Evolutionary conservation across 768 basidiomycete species (phyloP), one percentile per base, ranked within the genome.

Genomic region (Boletus rufocinnamomeus): DNA sequence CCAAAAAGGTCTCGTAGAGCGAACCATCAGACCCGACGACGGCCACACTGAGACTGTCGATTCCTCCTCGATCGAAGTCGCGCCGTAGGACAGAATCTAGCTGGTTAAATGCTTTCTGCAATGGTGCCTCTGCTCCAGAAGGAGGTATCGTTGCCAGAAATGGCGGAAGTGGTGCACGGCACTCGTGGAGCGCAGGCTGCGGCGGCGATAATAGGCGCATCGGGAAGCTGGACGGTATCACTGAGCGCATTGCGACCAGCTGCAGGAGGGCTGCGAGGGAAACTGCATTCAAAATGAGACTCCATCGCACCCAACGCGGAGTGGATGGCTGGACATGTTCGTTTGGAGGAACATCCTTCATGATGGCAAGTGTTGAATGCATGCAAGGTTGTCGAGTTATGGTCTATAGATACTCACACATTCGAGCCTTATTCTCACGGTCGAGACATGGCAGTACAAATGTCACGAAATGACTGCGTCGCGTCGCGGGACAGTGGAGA

Each of bases 11-110:
- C 58, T 82, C 77, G 57, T 77, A 84, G 16, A 84, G 52, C 0
- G 77, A 60, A 6, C 82, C 82, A 9, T 69, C 65, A 17, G 80
- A 72, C 0, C 69, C 80, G 27, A 85, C 79, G 4, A 85, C 69
- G 6, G 80, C 81, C 27, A 84, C 65, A 1, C 79, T 76, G 25
- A 85, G 70, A 55, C 80, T 80, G 63, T 85, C 82, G 6, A 84
- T 78, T 47, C 77, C 75, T 5, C 66, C 66, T 58, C 67, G 34
- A 11, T 70, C 61, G 3, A 71, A 71, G 5, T 66, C 69, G 23
- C 27, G 48, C 11, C 56, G 58, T 2, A 70, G 44, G 17, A 7
- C 50, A 23, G 55, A 48, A 17, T 59, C 54, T 27, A 69, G 48
- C 19, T 27, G 48, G 11, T 1, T 3, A 3, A 69, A 53, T 13